Conservation (phyloP, 768 basidiomycete species). For the Boletales sp. region DNA sequence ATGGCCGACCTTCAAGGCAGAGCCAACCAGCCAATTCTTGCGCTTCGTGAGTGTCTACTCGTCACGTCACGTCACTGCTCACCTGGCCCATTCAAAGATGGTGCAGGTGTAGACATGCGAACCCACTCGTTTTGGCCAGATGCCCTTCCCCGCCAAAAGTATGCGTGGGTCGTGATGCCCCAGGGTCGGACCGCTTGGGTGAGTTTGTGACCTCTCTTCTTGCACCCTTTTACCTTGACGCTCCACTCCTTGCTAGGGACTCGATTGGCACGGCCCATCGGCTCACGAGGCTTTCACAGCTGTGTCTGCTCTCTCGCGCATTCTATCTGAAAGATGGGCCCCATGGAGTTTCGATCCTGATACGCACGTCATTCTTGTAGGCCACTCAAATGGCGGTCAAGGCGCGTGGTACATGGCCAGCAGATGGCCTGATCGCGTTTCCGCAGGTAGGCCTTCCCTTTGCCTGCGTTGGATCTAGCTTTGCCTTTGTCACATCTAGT, state of each 20-base stretch:
- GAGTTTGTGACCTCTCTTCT: constrained; percentile 8
- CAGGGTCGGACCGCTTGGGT: constrained; percentile 87
- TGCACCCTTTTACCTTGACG: neutral
- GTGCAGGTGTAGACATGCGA: constrained; percentile 79
- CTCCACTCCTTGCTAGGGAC: constrained; percentile 46
- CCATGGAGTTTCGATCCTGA: constrained; percentile 36
- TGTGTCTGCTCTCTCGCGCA: constrained; percentile 50
- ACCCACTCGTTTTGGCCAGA: constrained; percentile 55
- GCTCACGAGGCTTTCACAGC: constrained; percentile 64
- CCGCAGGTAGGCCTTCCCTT: constrained; percentile 46
- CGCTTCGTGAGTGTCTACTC: constrained; percentile 50
- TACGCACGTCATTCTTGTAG: constrained; percentile 62
- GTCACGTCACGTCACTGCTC: neutral
- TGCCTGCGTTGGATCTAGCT: neutral
- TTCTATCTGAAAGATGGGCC: constrained; percentile 43
- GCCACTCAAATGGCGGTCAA: constrained; percentile 94
- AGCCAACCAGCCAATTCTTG: constrained; percentile 50
- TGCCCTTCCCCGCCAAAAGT: constrained; percentile 53
- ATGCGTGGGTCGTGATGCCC: constrained; percentile 78
- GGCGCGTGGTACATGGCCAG: constrained; percentile 80
- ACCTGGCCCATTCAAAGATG: constrained; percentile 48
- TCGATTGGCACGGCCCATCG: constrained; percentile 92
- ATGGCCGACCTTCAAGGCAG: constrained; percentile 19
- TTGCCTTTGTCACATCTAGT: constrained; percentile 35
- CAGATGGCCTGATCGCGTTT: constrained; percentile 71